A percentile compares a stretch with the other conserved stretches of the same genome.
Evolutionary conservation across 2,329 filamentous ascomycete genomes (phyloP).

Genomic region (Aspergillus viridinutans): DNA sequence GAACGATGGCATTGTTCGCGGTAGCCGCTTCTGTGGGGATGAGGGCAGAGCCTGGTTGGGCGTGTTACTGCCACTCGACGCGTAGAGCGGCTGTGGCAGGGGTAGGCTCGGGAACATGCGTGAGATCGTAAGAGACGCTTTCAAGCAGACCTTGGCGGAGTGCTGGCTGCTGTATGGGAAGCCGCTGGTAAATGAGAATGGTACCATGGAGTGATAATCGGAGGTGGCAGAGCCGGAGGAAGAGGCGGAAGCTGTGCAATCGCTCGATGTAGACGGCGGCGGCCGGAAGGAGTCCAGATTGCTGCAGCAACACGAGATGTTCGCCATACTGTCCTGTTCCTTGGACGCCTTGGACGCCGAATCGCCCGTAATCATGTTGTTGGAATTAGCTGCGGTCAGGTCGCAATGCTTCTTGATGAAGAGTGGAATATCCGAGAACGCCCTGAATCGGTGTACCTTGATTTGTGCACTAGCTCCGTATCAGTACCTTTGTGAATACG

Average conservation of each 20-base stretch:
- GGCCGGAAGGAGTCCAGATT: constrained; percentile 28
- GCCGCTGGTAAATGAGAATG: constrained; percentile 28
- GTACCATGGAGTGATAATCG: constrained; percentile 26
- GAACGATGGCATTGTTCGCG: constrained; percentile 45
- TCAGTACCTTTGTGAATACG: constrained; percentile 3
- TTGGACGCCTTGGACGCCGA: constrained; percentile 12
- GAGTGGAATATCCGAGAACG: constrained; percentile 44
- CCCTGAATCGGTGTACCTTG: constrained; percentile 44
- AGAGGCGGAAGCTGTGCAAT: constrained; percentile 33
- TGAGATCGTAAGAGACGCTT: constrained; percentile 38
- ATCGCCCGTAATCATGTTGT: constrained; percentile 4
- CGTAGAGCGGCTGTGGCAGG: constrained; percentile 29
- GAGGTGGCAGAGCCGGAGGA: constrained; percentile 30
- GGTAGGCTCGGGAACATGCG: constrained; percentile 40
- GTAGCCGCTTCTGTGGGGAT: constrained; percentile 21
- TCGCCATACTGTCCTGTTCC: constrained; percentile 20
- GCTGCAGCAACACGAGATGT: constrained; percentile 30
- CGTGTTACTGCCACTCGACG: constrained; percentile 3
- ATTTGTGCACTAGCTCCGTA: constrained; percentile 37
- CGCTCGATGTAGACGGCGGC: constrained; percentile 20
- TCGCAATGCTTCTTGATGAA: constrained; percentile 46
- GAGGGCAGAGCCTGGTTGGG: constrained; percentile 12
- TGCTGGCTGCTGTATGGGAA: constrained; percentile 41
- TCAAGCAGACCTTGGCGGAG: constrained; percentile 40
- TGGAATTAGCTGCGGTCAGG: constrained; percentile 30